These are phyloP conservation scores for Thecamonas trahens DNA, from an alignment of 78 protist genomes.

Conservation along the genomic window DNA sequence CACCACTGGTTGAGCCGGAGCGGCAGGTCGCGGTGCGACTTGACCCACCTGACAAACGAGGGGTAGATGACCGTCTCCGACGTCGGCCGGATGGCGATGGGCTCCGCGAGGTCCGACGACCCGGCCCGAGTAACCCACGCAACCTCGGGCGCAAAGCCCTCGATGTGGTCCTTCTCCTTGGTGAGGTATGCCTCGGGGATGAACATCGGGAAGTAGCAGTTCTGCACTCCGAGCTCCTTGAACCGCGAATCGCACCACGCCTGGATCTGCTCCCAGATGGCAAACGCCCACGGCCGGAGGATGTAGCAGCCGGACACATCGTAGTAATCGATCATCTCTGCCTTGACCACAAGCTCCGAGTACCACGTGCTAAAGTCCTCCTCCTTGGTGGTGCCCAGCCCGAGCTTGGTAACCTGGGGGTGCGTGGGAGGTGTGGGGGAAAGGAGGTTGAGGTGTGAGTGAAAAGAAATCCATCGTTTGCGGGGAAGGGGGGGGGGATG, in stretches of 20 bases:
- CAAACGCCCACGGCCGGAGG: constrained; percentile 83
- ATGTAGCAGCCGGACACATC: constrained; percentile 86
- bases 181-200: constrained; percentile 64
- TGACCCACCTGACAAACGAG: constrained; percentile 83
- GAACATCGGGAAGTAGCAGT: constrained; percentile 93
- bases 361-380: constrained; percentile 76
- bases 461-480: too few relatives aligned
- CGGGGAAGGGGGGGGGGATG: too few relatives aligned
- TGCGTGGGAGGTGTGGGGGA: too few relatives aligned
- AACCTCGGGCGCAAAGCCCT: constrained; percentile 85
- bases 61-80: constrained; percentile 97
- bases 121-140: constrained; percentile 97
- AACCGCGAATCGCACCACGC: constrained; percentile 47
- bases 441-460: too few relatives aligned
- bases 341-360: constrained; percentile 61
- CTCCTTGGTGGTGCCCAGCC: constrained; percentile 34
- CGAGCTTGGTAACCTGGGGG: constrained; percentile 1
- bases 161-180: constrained; percentile 85
- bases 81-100: constrained; percentile 96
- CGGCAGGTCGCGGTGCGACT: constrained; percentile 94
- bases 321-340: constrained; percentile 88
- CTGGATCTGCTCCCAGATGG: constrained; percentile 81
- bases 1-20: constrained; percentile 84
- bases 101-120: constrained; percentile 67
- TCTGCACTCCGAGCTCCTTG: constrained; percentile 75